Percentiles rank a stretch among this genome's conserved stretches.
Conservation (phyloP, 2,329 filamentous ascomycete species). For the Fonsecaea monophora region DNA sequence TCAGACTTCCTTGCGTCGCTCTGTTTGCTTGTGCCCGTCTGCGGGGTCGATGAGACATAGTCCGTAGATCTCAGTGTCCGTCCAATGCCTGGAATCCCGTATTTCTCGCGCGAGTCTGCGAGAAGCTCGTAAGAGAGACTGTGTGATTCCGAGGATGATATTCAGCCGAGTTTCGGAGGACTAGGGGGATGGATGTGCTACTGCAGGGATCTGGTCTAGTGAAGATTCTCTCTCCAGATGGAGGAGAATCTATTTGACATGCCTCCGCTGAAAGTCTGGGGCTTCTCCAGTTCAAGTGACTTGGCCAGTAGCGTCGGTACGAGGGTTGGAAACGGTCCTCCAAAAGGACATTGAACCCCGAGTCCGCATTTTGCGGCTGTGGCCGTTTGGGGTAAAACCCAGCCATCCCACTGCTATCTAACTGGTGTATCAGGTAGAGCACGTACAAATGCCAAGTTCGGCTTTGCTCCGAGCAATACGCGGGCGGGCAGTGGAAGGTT, state of each 20-base stretch:
- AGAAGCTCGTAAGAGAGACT: background rate
- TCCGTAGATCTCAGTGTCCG: background rate
- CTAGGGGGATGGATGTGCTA: background rate
- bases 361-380: background rate
- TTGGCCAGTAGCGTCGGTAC: background rate
- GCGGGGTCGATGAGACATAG: background rate
- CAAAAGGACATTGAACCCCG: background rate
- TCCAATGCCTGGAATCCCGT: background rate
- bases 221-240: background rate
- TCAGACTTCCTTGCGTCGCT: background rate
- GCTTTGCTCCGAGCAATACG: conserved; percentile 19
- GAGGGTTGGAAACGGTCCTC: background rate
- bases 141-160: background rate
- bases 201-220: background rate
- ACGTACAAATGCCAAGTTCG: conserved; percentile 3
- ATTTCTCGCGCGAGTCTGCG: background rate
- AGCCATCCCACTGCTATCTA: background rate
- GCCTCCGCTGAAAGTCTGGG: background rate
- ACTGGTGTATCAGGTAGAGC: no score
- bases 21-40: background rate
- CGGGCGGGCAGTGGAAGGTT: background rate
- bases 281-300: background rate
- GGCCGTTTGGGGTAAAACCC: background rate
- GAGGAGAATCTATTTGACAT: background rate
- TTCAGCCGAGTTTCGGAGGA: background rate